Evolutionary conservation across 352 stramenopile species (phyloP), one percentile per base, ranked within the genome.

Genomic region (Saprolegnia parasitica): DNA sequence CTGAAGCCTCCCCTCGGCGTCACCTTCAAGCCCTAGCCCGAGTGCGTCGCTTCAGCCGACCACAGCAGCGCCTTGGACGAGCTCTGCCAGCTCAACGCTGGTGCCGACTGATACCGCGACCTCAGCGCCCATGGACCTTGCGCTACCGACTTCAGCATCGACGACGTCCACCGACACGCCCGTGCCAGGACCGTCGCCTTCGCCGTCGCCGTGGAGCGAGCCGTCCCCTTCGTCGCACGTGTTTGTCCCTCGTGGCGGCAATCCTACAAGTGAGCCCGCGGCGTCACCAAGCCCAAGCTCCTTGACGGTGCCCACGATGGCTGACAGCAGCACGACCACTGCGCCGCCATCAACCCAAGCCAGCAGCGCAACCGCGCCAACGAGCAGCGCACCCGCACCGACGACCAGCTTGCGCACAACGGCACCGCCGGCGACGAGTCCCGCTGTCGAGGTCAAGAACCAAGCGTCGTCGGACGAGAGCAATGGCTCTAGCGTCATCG

Each of bases 371-470:
- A 18, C 46, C 18, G 46, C 46, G n/a, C n/a, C n/a, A n/a, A n/a
- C n/a, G n/a, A n/a, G n/a, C n/a, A n/a, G n/a, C 21, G 46, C 46
- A 20, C 18, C 18, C 46, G 21, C 46, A 52, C 21, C 46, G 18
- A 52, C 46, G 18, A 18, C 46, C n/a, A n/a, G n/a, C n/a, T n/a
- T n/a, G n/a, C n/a, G n/a, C n/a, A n/a, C n/a, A n/a, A n/a, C n/a
- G n/a, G n/a, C n/a, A n/a, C n/a, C n/a, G n/a, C n/a, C n/a, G n/a
- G n/a, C n/a, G n/a, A 52, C 46, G 21, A 52, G 18, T 52, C 21
- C 46, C 21, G 21, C 46, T 52, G 52, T 58, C 52, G 52, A 58
- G 32, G 52, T 58, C 8, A 58, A 58, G 52, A 58, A 58, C 52
- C 52, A 58, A 52, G 46, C 46, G 23, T 39, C 23, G 23, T 29